These are phyloP conservation scores for Boletus sp. DNA, from an alignment of 1,284 basidiomycete species.

Conservation along the genomic window DNA sequence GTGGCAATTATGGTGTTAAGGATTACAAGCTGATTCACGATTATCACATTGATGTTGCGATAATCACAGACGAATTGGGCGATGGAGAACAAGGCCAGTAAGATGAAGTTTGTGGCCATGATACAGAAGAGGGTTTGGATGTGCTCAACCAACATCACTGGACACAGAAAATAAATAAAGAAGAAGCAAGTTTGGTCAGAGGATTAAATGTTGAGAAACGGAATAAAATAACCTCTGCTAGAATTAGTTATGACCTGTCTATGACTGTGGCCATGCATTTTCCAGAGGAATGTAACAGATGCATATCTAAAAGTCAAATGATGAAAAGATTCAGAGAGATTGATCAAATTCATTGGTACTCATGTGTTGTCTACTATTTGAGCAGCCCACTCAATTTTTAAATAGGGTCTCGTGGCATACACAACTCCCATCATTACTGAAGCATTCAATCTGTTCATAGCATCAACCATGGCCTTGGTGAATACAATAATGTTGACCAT, in stretches of 20 bases:
- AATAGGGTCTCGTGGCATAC: slow-evolving; percentile 16
- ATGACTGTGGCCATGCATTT: not conserved
- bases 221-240: not conserved
- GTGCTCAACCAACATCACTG: slow-evolving; percentile 17
- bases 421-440: not conserved
- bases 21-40: slow-evolving; percentile 10
- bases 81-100: slow-evolving; percentile 29
- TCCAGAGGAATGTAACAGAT: slow-evolving; percentile 22
- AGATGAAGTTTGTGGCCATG: slow-evolving; percentile 23
- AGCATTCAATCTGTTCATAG: slow-evolving; percentile 4
- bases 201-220: not conserved
- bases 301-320: slow-evolving; percentile 13
- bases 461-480: slow-evolving; percentile 4
- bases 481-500: slow-evolving; percentile 17
- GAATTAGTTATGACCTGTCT: not conserved
- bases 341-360: not conserved
- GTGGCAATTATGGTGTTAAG: slow-evolving; percentile 12
- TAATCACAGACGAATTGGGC: slow-evolving; percentile 17
- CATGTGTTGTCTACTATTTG: slow-evolving; percentile 32
- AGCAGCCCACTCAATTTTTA: slow-evolving; percentile 32
- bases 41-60: not conserved
- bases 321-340: not conserved
- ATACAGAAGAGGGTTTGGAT: slow-evolving; percentile 24
- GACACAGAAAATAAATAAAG: not conserved
- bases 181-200: not conserved